Conservation (phyloP, 1,139 yeast species). For the Geotrichum histeridarum region DNA sequence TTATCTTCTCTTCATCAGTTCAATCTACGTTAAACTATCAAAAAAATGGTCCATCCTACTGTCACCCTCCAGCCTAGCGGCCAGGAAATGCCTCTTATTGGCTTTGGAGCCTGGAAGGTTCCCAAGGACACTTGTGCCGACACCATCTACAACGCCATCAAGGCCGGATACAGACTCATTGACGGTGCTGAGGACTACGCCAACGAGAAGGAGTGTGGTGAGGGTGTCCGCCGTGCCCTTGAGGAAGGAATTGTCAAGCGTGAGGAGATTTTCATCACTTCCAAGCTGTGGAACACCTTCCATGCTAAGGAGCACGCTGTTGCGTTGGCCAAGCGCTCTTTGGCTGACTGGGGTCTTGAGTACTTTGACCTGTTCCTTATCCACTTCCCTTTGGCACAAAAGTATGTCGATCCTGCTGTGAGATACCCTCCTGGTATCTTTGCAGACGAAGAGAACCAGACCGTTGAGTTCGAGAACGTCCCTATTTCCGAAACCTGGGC, state of each 20-base stretch:
- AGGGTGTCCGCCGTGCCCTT: constrained; percentile 40
- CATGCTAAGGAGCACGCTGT: constrained; percentile 46
- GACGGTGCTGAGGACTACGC: constrained; percentile 43
- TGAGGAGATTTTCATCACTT: constrained; percentile 28
- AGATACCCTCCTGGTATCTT: constrained; percentile 67
- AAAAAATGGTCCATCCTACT: constrained; percentile 21
- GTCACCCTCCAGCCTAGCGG: constrained; percentile 36
- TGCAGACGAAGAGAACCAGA: constrained; percentile 52
- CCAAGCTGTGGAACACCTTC: constrained; percentile 29
- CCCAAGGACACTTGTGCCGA: constrained; percentile 40
- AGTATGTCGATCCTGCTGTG: constrained; percentile 49
- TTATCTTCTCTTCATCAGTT: no score
- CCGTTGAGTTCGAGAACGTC: constrained; percentile 57
- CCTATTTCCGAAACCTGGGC: constrained; percentile 76
- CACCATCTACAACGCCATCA: constrained; percentile 43
- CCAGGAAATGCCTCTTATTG: constrained; percentile 44
- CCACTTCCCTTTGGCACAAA: constrained; percentile 58
- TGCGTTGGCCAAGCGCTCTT: constrained; percentile 43
- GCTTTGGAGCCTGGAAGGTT: constrained; percentile 50
- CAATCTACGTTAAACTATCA: no score
- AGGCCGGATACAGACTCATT: constrained; percentile 43
- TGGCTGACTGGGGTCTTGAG: constrained; percentile 52
- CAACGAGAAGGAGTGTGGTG: constrained; percentile 42
- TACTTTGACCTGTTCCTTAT: constrained; percentile 59
- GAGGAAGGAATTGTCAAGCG: constrained; percentile 40